A percentile compares a stretch with the other conserved stretches of the same genome.
Evolutionary conservation across 2,329 filamentous ascomycete genomes (phyloP).

Genomic region (Aspergillus thermomutatus): DNA sequence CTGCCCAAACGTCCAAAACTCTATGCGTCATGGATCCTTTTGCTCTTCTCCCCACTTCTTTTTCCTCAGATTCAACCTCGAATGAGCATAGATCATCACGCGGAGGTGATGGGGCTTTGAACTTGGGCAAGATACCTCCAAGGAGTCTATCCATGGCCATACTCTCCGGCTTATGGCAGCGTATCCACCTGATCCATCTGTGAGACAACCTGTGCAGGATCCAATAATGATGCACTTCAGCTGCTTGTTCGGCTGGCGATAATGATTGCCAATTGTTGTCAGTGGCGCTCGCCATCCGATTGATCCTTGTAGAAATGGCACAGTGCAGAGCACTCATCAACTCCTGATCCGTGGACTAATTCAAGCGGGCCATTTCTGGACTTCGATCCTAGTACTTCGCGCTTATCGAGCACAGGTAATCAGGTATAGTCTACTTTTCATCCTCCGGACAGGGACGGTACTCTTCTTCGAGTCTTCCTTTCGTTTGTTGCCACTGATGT

Average conservation of each 20-base stretch:
- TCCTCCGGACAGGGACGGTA: constrained; percentile 13
- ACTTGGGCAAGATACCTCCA: neutral
- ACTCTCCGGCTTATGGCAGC: neutral
- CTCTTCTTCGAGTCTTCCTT: constrained; percentile 5
- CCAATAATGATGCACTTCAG: neutral
- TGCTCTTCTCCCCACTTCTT: neutral
- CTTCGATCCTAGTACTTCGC: neutral
- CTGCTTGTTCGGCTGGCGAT: constrained; percentile 1
- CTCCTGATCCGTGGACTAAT: neutral
- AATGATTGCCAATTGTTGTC: constrained; percentile 11
- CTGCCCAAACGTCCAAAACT: neutral
- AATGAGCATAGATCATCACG: neutral
- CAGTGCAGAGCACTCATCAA: constrained; percentile 6
- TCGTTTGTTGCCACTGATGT: constrained; percentile 9
- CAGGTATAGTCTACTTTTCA: neutral
- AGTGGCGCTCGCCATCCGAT: neutral
- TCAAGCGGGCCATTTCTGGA: neutral
- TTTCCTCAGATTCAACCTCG: neutral
- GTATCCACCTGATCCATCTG: neutral
- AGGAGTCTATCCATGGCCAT: neutral
- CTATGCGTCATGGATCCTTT: neutral
- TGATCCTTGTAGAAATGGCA: constrained; percentile 8
- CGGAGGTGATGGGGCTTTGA: neutral
- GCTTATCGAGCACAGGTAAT: constrained; percentile 8
- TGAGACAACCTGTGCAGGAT: neutral